Percentiles rank a stretch among this genome's conserved stretches.
These are phyloP conservation scores for Ceratocystis destructans DNA, from an alignment of 2,329 filamentous ascomycete species.

Conservation along the genomic window DNA sequence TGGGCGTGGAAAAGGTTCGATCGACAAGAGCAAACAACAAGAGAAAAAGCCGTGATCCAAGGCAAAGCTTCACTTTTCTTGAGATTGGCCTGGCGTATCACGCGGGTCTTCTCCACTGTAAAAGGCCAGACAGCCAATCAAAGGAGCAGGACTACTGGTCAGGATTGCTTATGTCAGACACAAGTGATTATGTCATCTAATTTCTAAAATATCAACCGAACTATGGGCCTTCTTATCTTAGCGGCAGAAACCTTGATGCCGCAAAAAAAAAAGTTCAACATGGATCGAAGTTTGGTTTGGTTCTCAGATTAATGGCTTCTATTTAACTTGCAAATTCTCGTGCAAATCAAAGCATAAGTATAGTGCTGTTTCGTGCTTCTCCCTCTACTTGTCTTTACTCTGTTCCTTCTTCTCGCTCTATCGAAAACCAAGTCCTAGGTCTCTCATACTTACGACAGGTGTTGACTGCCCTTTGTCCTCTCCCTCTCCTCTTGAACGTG, in stretches of 20 bases:
- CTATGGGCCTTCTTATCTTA: neutral
- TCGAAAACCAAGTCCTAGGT: too few relatives aligned
- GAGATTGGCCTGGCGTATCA: neutral
- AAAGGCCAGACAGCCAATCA: slow-evolving; percentile 12
- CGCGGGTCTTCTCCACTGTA: neutral
- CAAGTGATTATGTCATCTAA: neutral
- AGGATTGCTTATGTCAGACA: neutral
- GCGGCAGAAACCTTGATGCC: slow-evolving; percentile 7
- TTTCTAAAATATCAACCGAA: neutral
- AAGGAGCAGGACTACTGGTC: neutral
- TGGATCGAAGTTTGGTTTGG: neutral
- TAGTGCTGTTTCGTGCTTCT: neutral
- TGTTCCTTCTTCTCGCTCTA: too few relatives aligned
- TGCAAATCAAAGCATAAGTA: too few relatives aligned
- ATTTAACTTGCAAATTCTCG: neutral
- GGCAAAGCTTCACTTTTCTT: slow-evolving; percentile 8
- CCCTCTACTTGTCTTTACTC: neutral
- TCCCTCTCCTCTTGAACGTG: neutral
- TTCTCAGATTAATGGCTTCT: neutral
- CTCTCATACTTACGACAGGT: too few relatives aligned
- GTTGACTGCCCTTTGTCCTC: too few relatives aligned
- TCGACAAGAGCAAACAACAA: neutral
- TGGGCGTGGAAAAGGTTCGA: slow-evolving; percentile 6
- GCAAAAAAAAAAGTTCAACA: slow-evolving; percentile 17
- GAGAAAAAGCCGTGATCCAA: slow-evolving; percentile 4